Base-by-base conservation (phyloP, 1,139 yeast species). In the Lodderomyces theae region DNA sequence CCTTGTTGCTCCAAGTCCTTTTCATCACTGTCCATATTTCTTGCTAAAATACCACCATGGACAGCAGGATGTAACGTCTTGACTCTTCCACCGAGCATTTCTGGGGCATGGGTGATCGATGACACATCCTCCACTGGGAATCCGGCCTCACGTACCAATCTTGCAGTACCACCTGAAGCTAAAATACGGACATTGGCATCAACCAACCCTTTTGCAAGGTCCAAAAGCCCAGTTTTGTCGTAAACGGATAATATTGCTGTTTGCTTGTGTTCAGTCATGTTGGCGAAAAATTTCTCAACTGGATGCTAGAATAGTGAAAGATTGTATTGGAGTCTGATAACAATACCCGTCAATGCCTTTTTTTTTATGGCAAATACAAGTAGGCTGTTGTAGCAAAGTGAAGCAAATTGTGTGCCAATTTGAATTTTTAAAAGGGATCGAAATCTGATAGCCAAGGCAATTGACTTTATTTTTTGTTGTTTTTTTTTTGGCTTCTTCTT, bases 1-100 rank as follows among this genome's bases (percentile, higher is more conserved):
- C 92, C 83, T 69, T 90, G 97, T 41, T 80, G 84, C 44, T 76
- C 76, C 60, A 92, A 79, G 64, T 92, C 98, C 54, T 79, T 69
- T 66, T 89, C 95, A 65, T 92, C 98, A 49, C 86, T 75, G 56
- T 86, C 95, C 61, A 86, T 76, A 69, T 92, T 80, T 72, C 97
- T 82, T 42, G 98, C 97, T 54, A 92, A 78, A 56, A 92, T 92
- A 73, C 97, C 98, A 53, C 96, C 98, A 64, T 92, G 98, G 46
- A 92, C 96, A 35, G 97, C 97, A 33, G 98, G 98, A 64, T 92
- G 98, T 57, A 92, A 77, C 45, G 98, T 92, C 75, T 92, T 92
- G 56, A 92, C 98, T 70, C 98, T 80, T 48, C 98, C 98, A 45
- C 97, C 96, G 54, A 92, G 77, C 96, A 92, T 92, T 69, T 92